Evolutionary conservation across 192 early-diverging fungal genomes (phyloP).

Genomic region (Ambispora gerdemannii): DNA sequence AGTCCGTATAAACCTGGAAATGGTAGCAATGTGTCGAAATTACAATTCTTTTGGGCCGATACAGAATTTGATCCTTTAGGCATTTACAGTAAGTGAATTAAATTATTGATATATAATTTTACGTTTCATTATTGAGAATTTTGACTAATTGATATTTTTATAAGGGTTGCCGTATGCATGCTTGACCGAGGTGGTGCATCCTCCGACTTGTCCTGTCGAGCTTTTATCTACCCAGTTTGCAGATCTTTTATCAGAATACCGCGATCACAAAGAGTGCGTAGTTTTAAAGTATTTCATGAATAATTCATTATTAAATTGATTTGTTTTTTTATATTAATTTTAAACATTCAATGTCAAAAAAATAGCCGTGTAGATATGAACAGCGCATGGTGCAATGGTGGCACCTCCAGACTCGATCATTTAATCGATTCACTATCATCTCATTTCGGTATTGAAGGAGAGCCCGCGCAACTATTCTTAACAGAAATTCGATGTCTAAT

Average conservation of each 20-base stretch:
- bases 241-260: background rate
- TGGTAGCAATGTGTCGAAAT: conserved; percentile 52
- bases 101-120: background rate
- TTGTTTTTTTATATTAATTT: too few relatives aligned
- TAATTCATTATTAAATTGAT: too few relatives aligned
- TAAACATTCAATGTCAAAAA: too few relatives aligned
- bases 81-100: conserved; percentile 55
- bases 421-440: background rate
- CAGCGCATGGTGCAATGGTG: background rate
- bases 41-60: conserved; percentile 59
- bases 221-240: background rate
- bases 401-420: background rate
- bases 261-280: background rate
- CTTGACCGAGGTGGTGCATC: background rate
- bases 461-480: background rate
- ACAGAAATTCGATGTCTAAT: background rate
- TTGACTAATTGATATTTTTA: background rate
- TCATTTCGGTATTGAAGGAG: background rate
- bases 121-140: background rate
- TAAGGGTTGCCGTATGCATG: background rate
- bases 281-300: too few relatives aligned
- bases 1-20: conserved; percentile 69
- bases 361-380: background rate
- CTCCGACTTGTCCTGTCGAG: background rate
- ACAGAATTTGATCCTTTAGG: conserved; percentile 45